Evolutionary conservation across 2,329 filamentous ascomycete species (phyloP), one percentile per base, ranked within the genome.

Genomic region (Fragosphaeria purpurea): DNA sequence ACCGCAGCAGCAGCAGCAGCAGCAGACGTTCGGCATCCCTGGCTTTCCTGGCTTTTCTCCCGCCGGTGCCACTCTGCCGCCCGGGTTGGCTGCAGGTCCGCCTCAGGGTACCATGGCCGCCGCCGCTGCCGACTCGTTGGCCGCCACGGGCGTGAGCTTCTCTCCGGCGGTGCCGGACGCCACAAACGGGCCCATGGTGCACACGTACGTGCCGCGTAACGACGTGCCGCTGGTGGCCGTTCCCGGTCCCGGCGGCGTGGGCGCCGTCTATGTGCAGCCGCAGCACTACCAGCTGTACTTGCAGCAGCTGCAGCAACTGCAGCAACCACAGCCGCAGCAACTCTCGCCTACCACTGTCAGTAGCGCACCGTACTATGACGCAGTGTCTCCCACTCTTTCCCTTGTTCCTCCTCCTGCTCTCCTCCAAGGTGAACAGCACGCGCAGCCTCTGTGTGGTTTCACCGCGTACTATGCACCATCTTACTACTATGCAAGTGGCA

Each of bases 121-220:
- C 32, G 44, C 48, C 37, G 55, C 50, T 7, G 31, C 50, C 3
- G 53, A 57, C n/a, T 42, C 55, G 0, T 46, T 50, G 2, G 43
- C 42, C 6, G n/a, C 47, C 34, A 60, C 59, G 45, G 73, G 73
- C 49, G 61, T 75, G 46, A 72, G 77, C 61, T 81, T 76, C 58
- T 75, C 81, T 59, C 79, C 79, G 1, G 77, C 75, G 33, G 75
- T 79, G 12, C 76, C 77, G 4, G 75, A 79, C 56, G 79, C 77
- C 12, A 74, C 73, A 42, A 70, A 72, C 60, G 79, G 79, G 4
- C 72, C 76, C 2, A 75, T 76, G 51, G 59, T 70, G 33, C 77
- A 82, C 55, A 70, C 71, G 22, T 82, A 80, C 57, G 64, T 75
- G 48, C 78, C 79, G 55, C 76, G 75, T 42, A 69, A 67, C 57